Evolutionary conservation across 2,329 filamentous ascomycete species (phyloP), one percentile per base, ranked within the genome.

Genomic region (Coniochaeta sp.): DNA sequence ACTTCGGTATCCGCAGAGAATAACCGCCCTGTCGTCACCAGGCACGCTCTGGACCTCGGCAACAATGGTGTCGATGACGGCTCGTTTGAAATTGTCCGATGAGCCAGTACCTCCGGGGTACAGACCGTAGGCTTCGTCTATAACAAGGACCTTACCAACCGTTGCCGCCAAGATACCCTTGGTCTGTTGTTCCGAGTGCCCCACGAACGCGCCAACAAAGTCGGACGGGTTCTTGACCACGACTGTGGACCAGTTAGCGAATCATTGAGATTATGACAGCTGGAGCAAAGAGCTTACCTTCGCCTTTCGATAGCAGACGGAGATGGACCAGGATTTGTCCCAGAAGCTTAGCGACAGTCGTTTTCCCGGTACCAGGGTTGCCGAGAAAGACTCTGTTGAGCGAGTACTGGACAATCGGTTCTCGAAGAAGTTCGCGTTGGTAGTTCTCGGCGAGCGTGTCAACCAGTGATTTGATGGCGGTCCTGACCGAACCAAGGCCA

Each of bases 121-220:
- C 0, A 93, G 76, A 36, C 85, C 84, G 64, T 93, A 93, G 0
- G 89, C 89, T 68, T 95, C 90, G 63, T 93, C 90, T 2, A 93
- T 91, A 16, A 93, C 83, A 0, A 93, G 79, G 0, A 93, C 88
- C 64, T 93, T 93, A 0, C 90, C 90, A 0, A 81, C 64, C 0
- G 87, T 85, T 0, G 85, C 74, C 0, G 82, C 83, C 0, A 93
- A 76, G 7, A 93, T 91, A 0, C 77, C 86, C 64, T 90, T 93
- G 0, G 89, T 93, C 36, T 86, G 84, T 1, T 80, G 76, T 69
- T 93, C 89, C 0, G 89, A 92, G 1, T 80, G 75, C 0, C 90
- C 90, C 0, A 93, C 62, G 0, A 68, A 76, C 9, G 71, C 73
- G 0, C 88, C 89, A 1, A 92, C 75, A 66, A 93, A 93, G 65